Evolutionary conservation across 768 basidiomycete genomes (phyloP).

Genomic region (Gymnopilus dilepis): DNA sequence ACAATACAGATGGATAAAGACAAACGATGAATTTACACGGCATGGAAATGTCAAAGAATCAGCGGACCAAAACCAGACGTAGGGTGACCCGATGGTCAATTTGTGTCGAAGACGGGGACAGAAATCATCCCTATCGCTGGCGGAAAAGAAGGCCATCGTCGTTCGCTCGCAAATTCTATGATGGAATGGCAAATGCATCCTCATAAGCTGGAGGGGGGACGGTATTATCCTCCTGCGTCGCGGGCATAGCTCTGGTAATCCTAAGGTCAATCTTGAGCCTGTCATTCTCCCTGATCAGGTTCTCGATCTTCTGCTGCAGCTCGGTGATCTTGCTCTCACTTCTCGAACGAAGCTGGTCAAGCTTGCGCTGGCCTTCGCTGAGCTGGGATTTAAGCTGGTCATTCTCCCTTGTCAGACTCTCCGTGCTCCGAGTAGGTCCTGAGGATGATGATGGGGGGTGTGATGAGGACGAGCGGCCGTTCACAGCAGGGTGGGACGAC

Average conservation of each 20-base stretch:
- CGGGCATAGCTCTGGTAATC: constrained; percentile 3
- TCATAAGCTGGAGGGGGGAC: constrained; percentile 43
- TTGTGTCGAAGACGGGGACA: no score
- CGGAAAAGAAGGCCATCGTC: no score
- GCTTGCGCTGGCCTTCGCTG: constrained; percentile 29
- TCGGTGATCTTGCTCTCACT: constrained; percentile 29
- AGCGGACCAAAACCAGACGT: no score
- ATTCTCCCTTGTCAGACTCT: constrained; percentile 40
- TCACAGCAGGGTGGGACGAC: background rate
- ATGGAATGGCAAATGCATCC: constrained; percentile 28
- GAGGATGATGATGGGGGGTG: background rate
- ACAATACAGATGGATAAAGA: no score
- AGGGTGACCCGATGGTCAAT: no score
- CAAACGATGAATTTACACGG: no score
- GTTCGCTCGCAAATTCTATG: constrained; percentile 1
- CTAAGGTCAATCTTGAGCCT: constrained; percentile 30
- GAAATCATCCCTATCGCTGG: no score
- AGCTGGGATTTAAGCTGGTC: constrained; percentile 39
- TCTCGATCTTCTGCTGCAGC: constrained; percentile 33
- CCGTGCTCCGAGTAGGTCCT: constrained; percentile 26
- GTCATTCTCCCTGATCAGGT: constrained; percentile 33
- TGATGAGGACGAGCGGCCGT: background rate
- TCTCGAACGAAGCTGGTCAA: constrained; percentile 25
- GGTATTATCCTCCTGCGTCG: constrained; percentile 27
- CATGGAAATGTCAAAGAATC: no score